Conservation (phyloP, 1,284 basidiomycete species). For the Ganoderma sinense region DNA sequence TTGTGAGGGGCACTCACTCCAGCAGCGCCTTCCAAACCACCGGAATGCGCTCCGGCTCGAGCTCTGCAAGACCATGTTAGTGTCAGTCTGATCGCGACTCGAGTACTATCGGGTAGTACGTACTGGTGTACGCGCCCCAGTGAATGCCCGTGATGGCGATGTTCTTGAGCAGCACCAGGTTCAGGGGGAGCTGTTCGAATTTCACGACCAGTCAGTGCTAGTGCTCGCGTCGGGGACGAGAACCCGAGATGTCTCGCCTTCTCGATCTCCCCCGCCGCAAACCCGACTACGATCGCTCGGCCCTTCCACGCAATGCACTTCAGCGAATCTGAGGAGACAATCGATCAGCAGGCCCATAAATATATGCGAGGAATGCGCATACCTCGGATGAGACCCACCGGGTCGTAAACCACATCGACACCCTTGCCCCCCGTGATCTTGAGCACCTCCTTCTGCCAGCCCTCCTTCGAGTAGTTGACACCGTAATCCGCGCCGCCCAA, state of each 20-base stretch:
- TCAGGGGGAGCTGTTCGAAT: slow-evolving; percentile 84
- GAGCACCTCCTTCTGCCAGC: slow-evolving; percentile 82
- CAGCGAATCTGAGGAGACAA: slow-evolving; percentile 63
- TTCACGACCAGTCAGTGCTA: too few relatives aligned
- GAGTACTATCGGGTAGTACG: slow-evolving; percentile 35
- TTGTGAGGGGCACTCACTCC: slow-evolving; percentile 52
- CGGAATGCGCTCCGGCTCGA: slow-evolving; percentile 72
- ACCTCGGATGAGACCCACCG: slow-evolving; percentile 84
- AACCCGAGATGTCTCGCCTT: slow-evolving; percentile 59
- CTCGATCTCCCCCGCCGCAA: slow-evolving; percentile 90
- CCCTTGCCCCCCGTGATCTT: slow-evolving; percentile 83
- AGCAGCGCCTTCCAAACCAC: slow-evolving; percentile 82
- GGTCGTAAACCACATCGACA: slow-evolving; percentile 90
- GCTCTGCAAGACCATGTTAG: slow-evolving; percentile 49
- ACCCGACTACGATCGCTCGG: slow-evolving; percentile 90
- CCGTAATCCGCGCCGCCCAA: slow-evolving; percentile 76
- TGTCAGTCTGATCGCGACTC: slow-evolving; percentile 1
- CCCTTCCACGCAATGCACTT: slow-evolving; percentile 97
- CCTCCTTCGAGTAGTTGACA: slow-evolving; percentile 70
- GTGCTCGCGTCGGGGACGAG: background rate
- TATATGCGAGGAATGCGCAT: background rate
- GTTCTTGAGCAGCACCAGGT: slow-evolving; percentile 90
- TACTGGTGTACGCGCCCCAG: slow-evolving; percentile 85
- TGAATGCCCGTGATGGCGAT: slow-evolving; percentile 83
- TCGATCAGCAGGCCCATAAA: slow-evolving; percentile 11